Conservation (phyloP, 352 stramenopile genomes). For the Globisporangium viniferum region DNA sequence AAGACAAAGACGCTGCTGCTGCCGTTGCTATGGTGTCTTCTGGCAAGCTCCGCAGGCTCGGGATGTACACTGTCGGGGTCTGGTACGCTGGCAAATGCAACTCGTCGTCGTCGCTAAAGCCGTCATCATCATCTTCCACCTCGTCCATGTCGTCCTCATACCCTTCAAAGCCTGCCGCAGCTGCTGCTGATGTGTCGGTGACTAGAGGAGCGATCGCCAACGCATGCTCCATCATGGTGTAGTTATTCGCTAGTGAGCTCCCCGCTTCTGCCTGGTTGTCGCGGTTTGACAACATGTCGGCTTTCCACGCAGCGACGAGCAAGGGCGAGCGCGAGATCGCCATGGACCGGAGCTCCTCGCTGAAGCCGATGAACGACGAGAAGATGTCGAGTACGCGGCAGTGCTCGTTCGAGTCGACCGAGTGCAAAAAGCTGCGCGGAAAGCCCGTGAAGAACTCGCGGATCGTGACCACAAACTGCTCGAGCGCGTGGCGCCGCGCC, state of each 20-base stretch:
- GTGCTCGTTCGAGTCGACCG: slow-evolving; percentile 30
- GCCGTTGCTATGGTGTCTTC: neutral
- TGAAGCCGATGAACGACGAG: slow-evolving; percentile 42
- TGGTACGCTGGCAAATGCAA: slow-evolving; percentile 1
- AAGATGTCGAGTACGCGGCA: slow-evolving; percentile 45
- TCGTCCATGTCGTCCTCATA: neutral
- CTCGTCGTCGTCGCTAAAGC: slow-evolving; percentile 12
- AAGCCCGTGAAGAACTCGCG: slow-evolving; percentile 52
- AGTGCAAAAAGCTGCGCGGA: slow-evolving; percentile 42
- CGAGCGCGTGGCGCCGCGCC: slow-evolving; percentile 38
- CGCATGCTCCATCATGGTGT: neutral
- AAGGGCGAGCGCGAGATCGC: slow-evolving; percentile 19
- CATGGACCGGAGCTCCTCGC: slow-evolving; percentile 25
- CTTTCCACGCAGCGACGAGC: slow-evolving; percentile 20
- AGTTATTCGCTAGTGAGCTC: slow-evolving; percentile 6
- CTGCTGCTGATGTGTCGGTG: neutral
- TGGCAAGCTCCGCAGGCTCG: slow-evolving; percentile 2
- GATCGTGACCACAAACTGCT: slow-evolving; percentile 45
- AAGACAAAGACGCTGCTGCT: neutral
- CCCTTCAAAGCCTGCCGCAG: neutral
- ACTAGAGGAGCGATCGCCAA: neutral
- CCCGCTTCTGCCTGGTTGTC: neutral
- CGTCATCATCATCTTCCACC: slow-evolving; percentile 7
- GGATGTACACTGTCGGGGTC: slow-evolving; percentile 13
- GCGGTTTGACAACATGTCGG: slow-evolving; percentile 14